Evolutionary conservation across 805 yeast species (phyloP), one percentile per base, ranked within the genome.

Genomic region (Ogataea chonburiensis): DNA sequence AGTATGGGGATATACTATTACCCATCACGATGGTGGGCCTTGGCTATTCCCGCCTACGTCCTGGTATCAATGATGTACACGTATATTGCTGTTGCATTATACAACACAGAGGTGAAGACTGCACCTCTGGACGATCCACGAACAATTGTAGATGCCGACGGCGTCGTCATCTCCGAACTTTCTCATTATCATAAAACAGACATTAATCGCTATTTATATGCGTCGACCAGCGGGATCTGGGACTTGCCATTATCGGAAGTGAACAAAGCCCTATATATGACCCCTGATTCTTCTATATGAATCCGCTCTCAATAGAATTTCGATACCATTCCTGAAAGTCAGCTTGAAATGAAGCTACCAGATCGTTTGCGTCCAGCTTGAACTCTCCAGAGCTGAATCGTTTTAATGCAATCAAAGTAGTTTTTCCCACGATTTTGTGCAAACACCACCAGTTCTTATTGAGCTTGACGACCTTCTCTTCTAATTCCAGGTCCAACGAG

Each of bases 11-110:
- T 82, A 13, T 75, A 71, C 50, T 88, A 79, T 58, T 84, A 80
- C 49, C 98, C 98, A 0, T 84, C 91, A 20, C 70, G 94, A 47
- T 84, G 89, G 79, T 93, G 98, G 98, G 81, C 95, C 2, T 55
- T 85, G 22, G 84, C 86, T 1, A 58, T 85, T 2, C 95, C 96
- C 4, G 69, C 86, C 10, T 76, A 75, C 46, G 69, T 81, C 5
- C 61, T 91, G 19, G 77, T 86, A 70, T 57, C 70, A 8, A 79
- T 89, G 87, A 61, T 80, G 12, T 88, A 76, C 53, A 73, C 72
- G 0, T 91, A 89, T 56, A 65, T 83, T 2, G 86, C 80, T 7
- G 60, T 89, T 27, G 78, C 80, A 2, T 59, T 79, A 25, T 87
- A 83, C 65, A 85, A 86, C 49, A 74, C 77, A n/a, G 97, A 91